Evolutionary conservation across 108 stramenopile genomes (phyloP).

Genomic region (Nannochloropsis salina): DNA sequence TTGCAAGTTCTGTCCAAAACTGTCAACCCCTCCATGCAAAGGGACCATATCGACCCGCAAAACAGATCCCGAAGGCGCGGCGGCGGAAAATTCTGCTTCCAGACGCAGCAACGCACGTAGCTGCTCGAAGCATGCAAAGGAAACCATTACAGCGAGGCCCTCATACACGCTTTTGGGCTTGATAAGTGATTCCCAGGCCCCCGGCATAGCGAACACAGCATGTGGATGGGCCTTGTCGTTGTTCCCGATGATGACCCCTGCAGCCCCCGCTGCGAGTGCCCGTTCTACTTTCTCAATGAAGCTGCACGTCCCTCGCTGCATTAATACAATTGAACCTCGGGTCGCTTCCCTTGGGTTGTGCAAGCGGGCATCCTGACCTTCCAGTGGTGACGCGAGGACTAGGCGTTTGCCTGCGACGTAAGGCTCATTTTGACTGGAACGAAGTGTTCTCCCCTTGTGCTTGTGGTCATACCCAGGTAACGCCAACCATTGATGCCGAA

Average conservation of each 20-base stretch:
- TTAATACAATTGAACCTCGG: background rate
- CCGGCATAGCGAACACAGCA: conserved; percentile 16
- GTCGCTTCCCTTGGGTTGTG: background rate
- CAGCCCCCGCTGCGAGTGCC: background rate
- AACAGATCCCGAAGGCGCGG: background rate
- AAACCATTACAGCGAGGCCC: background rate
- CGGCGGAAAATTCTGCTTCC: background rate
- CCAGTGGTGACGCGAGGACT: background rate
- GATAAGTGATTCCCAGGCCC: background rate
- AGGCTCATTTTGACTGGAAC: background rate
- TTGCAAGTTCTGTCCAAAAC: background rate
- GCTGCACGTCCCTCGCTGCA: background rate
- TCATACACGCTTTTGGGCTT: background rate
- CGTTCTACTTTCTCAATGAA: conserved; percentile 9
- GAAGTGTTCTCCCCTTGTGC: background rate
- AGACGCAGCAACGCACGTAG: background rate
- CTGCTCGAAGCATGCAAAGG: conserved; percentile 13
- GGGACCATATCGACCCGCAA: background rate
- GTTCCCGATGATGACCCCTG: background rate
- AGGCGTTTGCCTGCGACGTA: background rate
- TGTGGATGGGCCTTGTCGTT: conserved; percentile 8
- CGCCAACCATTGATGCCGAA: background rate
- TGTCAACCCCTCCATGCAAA: background rate
- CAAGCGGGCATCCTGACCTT: background rate
- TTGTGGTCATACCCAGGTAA: background rate